Evolutionary conservation across 495 filamentous ascomycete species (phyloP), one percentile per base, ranked within the genome.

Genomic region (Clavariopsis aquatica): DNA sequence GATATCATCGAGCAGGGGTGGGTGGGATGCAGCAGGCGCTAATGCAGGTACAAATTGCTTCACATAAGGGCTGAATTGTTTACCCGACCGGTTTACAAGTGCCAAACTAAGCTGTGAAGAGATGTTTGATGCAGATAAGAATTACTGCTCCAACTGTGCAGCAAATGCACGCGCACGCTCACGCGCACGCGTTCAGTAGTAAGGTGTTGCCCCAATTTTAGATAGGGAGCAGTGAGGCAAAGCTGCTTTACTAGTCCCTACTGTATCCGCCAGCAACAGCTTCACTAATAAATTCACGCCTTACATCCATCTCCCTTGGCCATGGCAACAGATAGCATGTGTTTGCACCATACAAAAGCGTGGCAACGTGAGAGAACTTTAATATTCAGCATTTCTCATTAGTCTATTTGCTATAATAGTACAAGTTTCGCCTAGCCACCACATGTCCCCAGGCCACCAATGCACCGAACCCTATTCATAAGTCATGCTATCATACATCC

Each of bases 1-100:
- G 5, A 34, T 6, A 34, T 34, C 31, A 12, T 5, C 12, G 12
- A 12, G 31, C 12, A 5, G 31, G 31, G 31, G 31, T 6, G 12
- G 31, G 31, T 12, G 5, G 5, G 5, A 34, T 12, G 6, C 6
- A 43, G 15, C 3, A 10, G 5, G 38, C 38, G 38, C 38, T 43
- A 43, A 43, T 43, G 38, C 38, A 43, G 38, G 38, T 43, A 43
- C 38, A 43, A 15, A 43, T 43, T 43, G n/a, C n/a, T n/a, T 43
- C 2, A 2, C 3, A 3, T 8, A 9, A 10, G 4, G 6, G 4
- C 13, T 3, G 38, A 3, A 17, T 3, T 34, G 13, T 43, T 43
- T 43, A 43, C 12, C 38, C 38, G 38, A n/a, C n/a, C n/a, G n/a
- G n/a, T n/a, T n/a, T n/a, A n/a, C n/a, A n/a, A n/a, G n/a, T n/a